These are phyloP conservation scores for Nitzschia sp. DNA, from an alignment of 108 stramenopile genomes.

Conservation along the genomic window DNA sequence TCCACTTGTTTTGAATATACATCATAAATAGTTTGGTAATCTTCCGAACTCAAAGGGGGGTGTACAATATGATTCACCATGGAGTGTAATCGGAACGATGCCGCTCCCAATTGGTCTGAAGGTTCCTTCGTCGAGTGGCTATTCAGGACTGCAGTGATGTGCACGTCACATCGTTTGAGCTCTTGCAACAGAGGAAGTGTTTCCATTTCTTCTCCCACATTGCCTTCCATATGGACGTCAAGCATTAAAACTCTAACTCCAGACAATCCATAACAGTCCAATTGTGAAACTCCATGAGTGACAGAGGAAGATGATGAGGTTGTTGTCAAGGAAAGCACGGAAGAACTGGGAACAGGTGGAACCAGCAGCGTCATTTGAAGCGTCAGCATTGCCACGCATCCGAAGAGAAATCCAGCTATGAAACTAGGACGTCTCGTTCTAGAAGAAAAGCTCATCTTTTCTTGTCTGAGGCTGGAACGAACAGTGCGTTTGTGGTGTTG, in stretches of 20 bases:
- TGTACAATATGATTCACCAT: slow-evolving; percentile 3
- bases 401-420: slow-evolving; percentile 6
- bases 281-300: background rate
- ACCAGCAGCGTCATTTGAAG: slow-evolving; percentile 8
- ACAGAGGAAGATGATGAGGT: background rate
- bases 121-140: slow-evolving; percentile 6
- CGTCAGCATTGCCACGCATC: slow-evolving; percentile 11
- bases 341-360: slow-evolving; percentile 3
- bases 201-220: slow-evolving; percentile 25
- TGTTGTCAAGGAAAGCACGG: background rate
- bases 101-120: background rate
- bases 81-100: slow-evolving; percentile 14
- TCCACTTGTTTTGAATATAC: background rate
- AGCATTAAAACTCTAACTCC: slow-evolving; percentile 12
- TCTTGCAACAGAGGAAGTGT: slow-evolving; percentile 8
- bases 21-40: background rate
- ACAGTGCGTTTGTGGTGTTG: no score
- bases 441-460: no score
- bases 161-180: slow-evolving; percentile 2
- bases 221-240: slow-evolving; percentile 19
- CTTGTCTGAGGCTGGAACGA: no score
- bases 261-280: slow-evolving; percentile 3
- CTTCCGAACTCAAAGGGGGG: background rate
- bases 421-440: background rate
- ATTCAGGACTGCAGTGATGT: slow-evolving; percentile 2